phyloP scores from a whole-genome alignment of 768 basidiomycete genomes.

The Ramaria sp. region DNA sequence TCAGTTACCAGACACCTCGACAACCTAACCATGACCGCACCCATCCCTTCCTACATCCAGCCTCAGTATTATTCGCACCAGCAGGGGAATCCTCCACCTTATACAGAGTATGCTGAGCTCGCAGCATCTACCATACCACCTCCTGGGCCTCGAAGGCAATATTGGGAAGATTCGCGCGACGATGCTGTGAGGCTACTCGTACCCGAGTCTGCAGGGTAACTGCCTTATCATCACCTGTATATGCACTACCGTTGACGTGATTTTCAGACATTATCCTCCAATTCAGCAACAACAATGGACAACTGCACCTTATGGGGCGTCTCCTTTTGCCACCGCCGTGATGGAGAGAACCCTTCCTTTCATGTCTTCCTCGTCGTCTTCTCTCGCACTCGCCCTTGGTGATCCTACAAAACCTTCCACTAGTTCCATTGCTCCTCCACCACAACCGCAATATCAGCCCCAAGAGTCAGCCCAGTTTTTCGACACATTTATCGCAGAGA shows the following conservation, averaged over 20 bases:
- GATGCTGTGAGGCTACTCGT: slow-evolving; percentile 47
- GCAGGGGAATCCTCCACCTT: slow-evolving; percentile 39
- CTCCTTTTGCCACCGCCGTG: slow-evolving; percentile 50
- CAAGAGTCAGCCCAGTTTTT: slow-evolving; percentile 57
- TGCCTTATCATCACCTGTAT: slow-evolving; percentile 25
- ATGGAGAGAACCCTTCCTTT: slow-evolving; percentile 53
- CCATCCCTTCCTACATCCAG: slow-evolving; percentile 54
- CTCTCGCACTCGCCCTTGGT: slow-evolving; percentile 65
- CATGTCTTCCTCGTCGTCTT: slow-evolving; percentile 56
- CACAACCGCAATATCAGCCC: slow-evolving; percentile 21
- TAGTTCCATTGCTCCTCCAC: not conserved
- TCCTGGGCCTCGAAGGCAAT: slow-evolving; percentile 33
- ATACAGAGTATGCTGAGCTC: slow-evolving; percentile 59
- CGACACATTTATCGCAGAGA: slow-evolving; percentile 51
- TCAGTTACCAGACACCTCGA: slow-evolving; percentile 58
- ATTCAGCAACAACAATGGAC: slow-evolving; percentile 31
- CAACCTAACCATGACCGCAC: slow-evolving; percentile 44
- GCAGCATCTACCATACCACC: slow-evolving; percentile 32
- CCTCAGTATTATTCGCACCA: slow-evolving; percentile 34
- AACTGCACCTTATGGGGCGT: slow-evolving; percentile 37
- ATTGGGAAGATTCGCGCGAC: slow-evolving; percentile 55
- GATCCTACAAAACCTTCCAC: slow-evolving; percentile 18
- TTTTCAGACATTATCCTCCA: slow-evolving; percentile 20
- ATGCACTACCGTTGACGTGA: slow-evolving; percentile 14
- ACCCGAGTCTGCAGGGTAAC: slow-evolving; percentile 13